These are phyloP conservation scores for Phycomyces nitens DNA, from an alignment of 192 early-diverging fungal species.

Conservation along the genomic window DNA sequence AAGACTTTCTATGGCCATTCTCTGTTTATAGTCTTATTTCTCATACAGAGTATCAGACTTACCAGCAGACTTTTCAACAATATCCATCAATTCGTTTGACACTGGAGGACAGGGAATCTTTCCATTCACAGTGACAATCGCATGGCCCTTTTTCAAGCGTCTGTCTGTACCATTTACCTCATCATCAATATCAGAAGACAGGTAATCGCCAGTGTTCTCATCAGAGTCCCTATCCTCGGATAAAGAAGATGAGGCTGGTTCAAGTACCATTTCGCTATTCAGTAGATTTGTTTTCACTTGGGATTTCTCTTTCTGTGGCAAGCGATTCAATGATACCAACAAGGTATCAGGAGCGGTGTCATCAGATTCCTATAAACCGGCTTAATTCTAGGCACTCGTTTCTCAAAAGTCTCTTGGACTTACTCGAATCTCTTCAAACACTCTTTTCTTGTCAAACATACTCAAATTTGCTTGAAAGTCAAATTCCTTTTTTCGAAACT, in stretches of 20 bases:
- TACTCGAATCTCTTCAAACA: slow-evolving; percentile 43
- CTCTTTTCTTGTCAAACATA: slow-evolving; percentile 68
- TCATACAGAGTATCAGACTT: no score
- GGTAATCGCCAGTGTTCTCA: slow-evolving; percentile 27
- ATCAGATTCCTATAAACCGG: slow-evolving; percentile 50
- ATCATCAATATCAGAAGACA: slow-evolving; percentile 1
- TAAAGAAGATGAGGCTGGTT: slow-evolving; percentile 24
- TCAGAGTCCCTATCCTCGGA: slow-evolving; percentile 2
- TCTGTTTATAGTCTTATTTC: neutral
- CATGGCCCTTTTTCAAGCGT: slow-evolving; percentile 1
- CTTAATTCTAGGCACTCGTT: neutral
- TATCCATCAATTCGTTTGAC: slow-evolving; percentile 59
- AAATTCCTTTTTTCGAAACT: slow-evolving; percentile 60
- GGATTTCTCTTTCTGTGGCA: slow-evolving; percentile 20
- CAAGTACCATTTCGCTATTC: slow-evolving; percentile 67
- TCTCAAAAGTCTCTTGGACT: neutral
- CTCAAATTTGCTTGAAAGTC: slow-evolving; percentile 61
- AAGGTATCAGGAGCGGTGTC: slow-evolving; percentile 66
- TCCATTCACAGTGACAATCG: neutral
- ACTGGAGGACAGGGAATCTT: slow-evolving; percentile 57
- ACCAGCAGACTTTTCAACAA: slow-evolving; percentile 47
- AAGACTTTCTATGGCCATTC: slow-evolving; percentile 61
- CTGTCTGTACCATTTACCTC: neutral
- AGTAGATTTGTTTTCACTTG: slow-evolving; percentile 42
- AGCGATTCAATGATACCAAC: slow-evolving; percentile 68